phyloP scores from a whole-genome alignment of 768 basidiomycete species.

The Floccularia luteovirens region DNA sequence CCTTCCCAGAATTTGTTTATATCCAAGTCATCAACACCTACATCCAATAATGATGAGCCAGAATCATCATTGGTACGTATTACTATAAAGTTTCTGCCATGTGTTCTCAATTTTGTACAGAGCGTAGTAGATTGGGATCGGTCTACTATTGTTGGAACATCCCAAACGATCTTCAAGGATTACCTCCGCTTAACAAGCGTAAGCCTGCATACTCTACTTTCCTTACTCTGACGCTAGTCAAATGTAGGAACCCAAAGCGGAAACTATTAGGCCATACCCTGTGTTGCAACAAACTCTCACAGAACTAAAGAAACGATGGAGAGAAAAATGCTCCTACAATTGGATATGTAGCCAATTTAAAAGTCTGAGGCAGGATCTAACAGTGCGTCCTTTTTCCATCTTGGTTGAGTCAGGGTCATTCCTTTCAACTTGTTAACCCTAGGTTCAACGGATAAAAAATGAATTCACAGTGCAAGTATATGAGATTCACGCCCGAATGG shows the following conservation, averaged over 20 bases:
- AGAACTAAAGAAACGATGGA: constrained; percentile 86
- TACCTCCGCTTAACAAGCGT: constrained; percentile 92
- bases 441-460: constrained; percentile 99
- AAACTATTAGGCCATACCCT: constrained; percentile 84
- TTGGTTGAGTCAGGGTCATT: constrained; percentile 3
- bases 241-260: constrained; percentile 86
- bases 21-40: constrained; percentile 41
- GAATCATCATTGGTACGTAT: constrained; percentile 62
- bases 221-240: constrained; percentile 5
- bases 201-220: constrained; percentile 11
- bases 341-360: constrained; percentile 99
- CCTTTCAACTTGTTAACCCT: background rate
- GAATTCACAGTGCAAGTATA: constrained; percentile 97
- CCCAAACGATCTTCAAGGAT: constrained; percentile 86
- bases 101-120: constrained; percentile 28
- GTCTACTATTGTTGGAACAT: constrained; percentile 91
- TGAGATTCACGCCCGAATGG: constrained; percentile 97
- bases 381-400: constrained; percentile 59
- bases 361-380: constrained; percentile 93
- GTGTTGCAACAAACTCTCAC: constrained; percentile 80
- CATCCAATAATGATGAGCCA: constrained; percentile 52
- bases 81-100: background rate
- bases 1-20: constrained; percentile 46
- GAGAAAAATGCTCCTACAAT: constrained; percentile 62
- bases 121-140: constrained; percentile 97